phyloP scores from a whole-genome alignment of 371 early-diverging fungal genomes.

The Rozella allomycis region DNA sequence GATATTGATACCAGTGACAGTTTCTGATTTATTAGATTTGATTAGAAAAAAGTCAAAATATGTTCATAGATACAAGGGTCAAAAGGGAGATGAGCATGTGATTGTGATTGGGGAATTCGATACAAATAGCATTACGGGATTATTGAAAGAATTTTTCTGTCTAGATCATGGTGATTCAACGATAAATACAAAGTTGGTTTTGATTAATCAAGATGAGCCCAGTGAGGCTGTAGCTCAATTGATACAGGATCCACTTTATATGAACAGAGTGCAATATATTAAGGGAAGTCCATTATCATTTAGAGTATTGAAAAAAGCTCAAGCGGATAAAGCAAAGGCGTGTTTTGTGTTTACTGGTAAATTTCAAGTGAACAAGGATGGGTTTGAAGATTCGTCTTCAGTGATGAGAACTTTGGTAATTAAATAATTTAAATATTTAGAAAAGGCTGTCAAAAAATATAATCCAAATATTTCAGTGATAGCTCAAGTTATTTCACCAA shows the following conservation, averaged over 20 bases:
- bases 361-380: constrained; percentile 12
- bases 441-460: constrained; percentile 35
- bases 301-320: constrained; percentile 18
- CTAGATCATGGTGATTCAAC: constrained; percentile 34
- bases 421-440: too few species aligned
- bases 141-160: constrained; percentile 47
- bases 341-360: constrained; percentile 29
- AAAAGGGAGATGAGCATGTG: constrained; percentile 27
- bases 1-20: constrained; percentile 36
- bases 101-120: constrained; percentile 37
- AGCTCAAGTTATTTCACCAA: constrained; percentile 36
- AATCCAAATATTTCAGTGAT: constrained; percentile 21
- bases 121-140: constrained; percentile 25
- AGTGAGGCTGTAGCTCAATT: constrained; percentile 8
- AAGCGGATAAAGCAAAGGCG: constrained; percentile 22
- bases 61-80: constrained; percentile 15
- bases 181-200: constrained; percentile 34
- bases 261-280: constrained; percentile 35
- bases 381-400: constrained; percentile 30
- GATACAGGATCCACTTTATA: constrained; percentile 27
- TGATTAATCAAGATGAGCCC: constrained; percentile 29
- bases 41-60: constrained; percentile 26
- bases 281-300: constrained; percentile 38
- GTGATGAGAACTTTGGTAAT: constrained; percentile 37
- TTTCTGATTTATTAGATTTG: constrained; percentile 35